Conservation (phyloP, 116 monocot genomes). For the Phalaenopsis hybrid region DNA sequence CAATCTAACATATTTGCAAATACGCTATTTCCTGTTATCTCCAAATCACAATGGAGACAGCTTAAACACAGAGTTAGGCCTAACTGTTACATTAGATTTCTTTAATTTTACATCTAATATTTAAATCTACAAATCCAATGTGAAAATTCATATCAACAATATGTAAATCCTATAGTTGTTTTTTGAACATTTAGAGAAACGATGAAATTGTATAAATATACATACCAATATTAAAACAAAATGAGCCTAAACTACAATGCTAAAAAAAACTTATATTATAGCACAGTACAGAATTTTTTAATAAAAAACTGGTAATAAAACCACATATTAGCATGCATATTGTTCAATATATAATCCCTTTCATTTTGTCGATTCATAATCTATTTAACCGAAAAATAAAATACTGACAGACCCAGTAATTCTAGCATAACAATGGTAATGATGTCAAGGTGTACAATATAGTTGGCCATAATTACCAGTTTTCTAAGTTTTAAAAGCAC, state of each 20-base stretch:
- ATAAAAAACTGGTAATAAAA: background rate
- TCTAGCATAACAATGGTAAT: background rate
- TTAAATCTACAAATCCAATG: background rate
- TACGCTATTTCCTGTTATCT: no score
- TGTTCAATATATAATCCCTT: background rate
- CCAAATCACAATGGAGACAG: no score
- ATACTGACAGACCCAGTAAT: background rate
- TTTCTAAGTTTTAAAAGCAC: background rate
- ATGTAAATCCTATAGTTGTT: background rate
- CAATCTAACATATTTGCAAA: no score
- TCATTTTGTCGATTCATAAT: no score
- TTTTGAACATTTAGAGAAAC: background rate
- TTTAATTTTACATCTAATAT: no score
- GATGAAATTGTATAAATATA: background rate
- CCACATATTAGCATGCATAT: background rate
- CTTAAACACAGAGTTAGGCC: no score
- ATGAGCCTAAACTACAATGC: background rate
- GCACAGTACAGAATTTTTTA: background rate
- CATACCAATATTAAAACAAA: background rate
- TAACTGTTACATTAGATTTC: no score
- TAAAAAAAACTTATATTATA: background rate
- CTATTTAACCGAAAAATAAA: no score
- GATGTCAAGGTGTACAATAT: background rate
- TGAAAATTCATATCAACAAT: background rate
- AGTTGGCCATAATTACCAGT: background rate